phyloP scores from a whole-genome alignment of 371 early-diverging fungal species.

The Mucor racemosus region DNA sequence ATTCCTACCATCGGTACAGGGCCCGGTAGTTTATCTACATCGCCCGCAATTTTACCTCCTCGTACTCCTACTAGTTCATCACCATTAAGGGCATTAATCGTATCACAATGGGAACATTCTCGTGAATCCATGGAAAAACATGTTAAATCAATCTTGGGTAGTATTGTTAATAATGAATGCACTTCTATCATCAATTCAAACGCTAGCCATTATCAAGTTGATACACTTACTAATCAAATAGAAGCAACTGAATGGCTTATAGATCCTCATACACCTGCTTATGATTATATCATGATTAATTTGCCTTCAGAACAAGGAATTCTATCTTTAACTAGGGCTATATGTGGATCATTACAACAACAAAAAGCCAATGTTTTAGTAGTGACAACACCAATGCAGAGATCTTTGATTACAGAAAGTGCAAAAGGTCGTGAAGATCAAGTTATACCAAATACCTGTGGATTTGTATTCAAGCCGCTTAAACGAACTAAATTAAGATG shows the following conservation, averaged over 20 bases:
- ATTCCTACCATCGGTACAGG: slow-evolving; percentile 27
- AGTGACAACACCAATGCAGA: slow-evolving; percentile 65
- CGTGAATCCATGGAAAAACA: slow-evolving; percentile 47
- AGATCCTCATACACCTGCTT: slow-evolving; percentile 36
- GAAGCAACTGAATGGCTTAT: slow-evolving; percentile 41
- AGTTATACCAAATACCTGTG: slow-evolving; percentile 48
- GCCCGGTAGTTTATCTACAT: slow-evolving; percentile 14
- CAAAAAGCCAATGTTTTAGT: slow-evolving; percentile 52
- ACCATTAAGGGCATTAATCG: slow-evolving; percentile 42
- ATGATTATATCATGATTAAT: slow-evolving; percentile 60
- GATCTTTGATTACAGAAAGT: slow-evolving; percentile 57
- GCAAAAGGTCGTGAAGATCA: slow-evolving; percentile 40
- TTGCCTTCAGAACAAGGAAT: slow-evolving; percentile 55
- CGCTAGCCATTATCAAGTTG: slow-evolving; percentile 19
- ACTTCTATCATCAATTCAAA: slow-evolving; percentile 1
- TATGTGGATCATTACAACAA: slow-evolving; percentile 46
- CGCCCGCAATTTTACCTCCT: slow-evolving; percentile 40
- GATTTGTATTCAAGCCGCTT: slow-evolving; percentile 67
- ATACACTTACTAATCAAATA: slow-evolving; percentile 36
- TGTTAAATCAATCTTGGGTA: slow-evolving; percentile 39
- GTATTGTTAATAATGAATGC: neutral
- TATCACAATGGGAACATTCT: slow-evolving; percentile 49
- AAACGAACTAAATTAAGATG: slow-evolving; percentile 59
- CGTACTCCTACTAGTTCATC: slow-evolving; percentile 38
- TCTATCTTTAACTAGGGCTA: slow-evolving; percentile 43